Base-by-base conservation (phyloP, 345 rosid genomes). In the Sisymbrium irio region DNA sequence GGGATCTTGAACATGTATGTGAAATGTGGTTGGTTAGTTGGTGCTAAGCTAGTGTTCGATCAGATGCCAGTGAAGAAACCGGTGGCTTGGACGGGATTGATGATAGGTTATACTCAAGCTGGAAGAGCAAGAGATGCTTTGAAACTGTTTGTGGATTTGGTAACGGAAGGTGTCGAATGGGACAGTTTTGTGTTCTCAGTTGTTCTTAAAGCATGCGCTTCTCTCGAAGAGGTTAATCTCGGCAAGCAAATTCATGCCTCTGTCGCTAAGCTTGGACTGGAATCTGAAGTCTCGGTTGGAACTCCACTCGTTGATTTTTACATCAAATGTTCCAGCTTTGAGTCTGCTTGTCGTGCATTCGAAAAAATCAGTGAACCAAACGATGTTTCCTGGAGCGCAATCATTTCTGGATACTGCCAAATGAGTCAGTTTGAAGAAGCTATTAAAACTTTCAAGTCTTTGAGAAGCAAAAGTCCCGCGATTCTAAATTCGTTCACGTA, bases 281-380 rank as follows among this genome's bases (percentile, higher is more conserved):
- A 84, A 78, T 63, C 79, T n/a, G 84, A 87, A 37, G 94, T 87
- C 64, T 87, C 85, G 0, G 87, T 80, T 47, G 94, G 92, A 81
- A 91, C 97, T 72, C 91, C 97, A 50, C 88, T 91, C 0, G 88
- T 88, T 35, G 87, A 83, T 79, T 86, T 86, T 15, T 88, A 87
- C 63, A 71, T 80, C 67, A 91, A 91, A 80, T 91, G 90, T 62
- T 55, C 73, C 3, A 75, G 65, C 70, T 85, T 83, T 7, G 75
- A 83, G 50, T 86, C 81, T 73, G 97, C 97, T 64, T 74, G 69
- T 62, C 74, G 12, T 53, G 82, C 84, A 32, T 88, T 91, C 59
- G 71, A 73, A 72, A 73, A 76, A 69, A 91, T 88, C 75, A 13
- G 32, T 51, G 87, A 84, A 65, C 97, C 95, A 7, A 87, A 85